These are phyloP conservation scores for Flaveria floridana DNA, from an alignment of 140 eudicot genomes.

Conservation along the genomic window DNA sequence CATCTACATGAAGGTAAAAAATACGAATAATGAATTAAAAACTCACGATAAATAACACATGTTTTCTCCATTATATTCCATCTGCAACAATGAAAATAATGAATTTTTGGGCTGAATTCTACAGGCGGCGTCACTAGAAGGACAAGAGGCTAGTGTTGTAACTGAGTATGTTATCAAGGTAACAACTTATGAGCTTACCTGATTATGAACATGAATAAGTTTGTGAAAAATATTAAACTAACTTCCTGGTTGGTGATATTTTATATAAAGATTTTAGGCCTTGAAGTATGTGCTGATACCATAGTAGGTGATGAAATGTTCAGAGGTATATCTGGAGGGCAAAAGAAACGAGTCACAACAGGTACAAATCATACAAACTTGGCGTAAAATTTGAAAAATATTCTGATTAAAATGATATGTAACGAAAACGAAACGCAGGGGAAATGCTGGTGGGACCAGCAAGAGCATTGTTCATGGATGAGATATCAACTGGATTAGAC, in stretches of 20 bases:
- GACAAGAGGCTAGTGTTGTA: conserved; percentile 63
- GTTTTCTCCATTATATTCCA: neutral
- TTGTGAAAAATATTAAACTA: conserved; percentile 14
- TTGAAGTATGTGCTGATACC: conserved; percentile 93
- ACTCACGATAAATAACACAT: neutral
- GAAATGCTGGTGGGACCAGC: conserved; percentile 98
- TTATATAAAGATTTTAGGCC: conserved; percentile 70
- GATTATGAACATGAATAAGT: conserved; percentile 17
- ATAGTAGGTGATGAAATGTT: conserved; percentile 92
- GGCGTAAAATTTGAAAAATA: neutral
- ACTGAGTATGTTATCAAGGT: conserved; percentile 75
- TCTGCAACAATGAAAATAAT: neutral
- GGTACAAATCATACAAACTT: conserved; percentile 40
- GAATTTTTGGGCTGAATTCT: conserved; percentile 15
- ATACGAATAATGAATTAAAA: neutral
- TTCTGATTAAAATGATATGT: neutral
- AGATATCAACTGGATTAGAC: conserved; percentile 91
- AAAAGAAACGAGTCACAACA: conserved; percentile 82
- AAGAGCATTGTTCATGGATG: conserved; percentile 90
- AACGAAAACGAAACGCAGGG: conserved; percentile 45
- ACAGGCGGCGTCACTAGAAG: conserved; percentile 75
- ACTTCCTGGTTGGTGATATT: conserved; percentile 6
- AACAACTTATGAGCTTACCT: conserved; percentile 13
- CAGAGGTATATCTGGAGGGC: conserved; percentile 94
- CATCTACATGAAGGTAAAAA: conserved; percentile 67